These are phyloP conservation scores for Atkinsonella hypoxylon DNA, from an alignment of 2,329 filamentous ascomycete species.

Conservation along the genomic window DNA sequence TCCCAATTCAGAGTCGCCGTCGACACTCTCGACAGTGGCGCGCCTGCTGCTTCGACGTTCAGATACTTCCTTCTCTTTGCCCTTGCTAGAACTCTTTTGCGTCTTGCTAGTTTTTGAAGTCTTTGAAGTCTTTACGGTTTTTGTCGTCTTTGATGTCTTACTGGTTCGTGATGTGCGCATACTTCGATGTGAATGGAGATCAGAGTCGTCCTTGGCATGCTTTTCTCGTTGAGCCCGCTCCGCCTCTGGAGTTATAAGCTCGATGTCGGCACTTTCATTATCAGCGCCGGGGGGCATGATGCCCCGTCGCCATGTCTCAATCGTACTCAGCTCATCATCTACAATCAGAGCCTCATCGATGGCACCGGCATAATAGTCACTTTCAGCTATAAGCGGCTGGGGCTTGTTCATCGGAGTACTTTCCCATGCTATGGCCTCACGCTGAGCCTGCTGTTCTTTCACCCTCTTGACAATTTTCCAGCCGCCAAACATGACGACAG, in stretches of 20 bases:
- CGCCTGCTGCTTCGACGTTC: constrained; percentile 6
- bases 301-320: constrained; percentile 47
- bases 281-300: constrained; percentile 33
- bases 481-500: constrained; percentile 87
- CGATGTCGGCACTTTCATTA: constrained; percentile 37
- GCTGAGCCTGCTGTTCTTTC: constrained; percentile 26
- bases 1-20: constrained; percentile 24
- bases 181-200: constrained; percentile 25
- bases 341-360: constrained; percentile 46
- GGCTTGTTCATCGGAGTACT: constrained; percentile 13
- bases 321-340: constrained; percentile 45
- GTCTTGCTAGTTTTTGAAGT: constrained; percentile 9
- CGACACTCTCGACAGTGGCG: constrained; percentile 11
- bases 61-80: constrained; percentile 10
- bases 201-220: constrained; percentile 24
- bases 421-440: constrained; percentile 19
- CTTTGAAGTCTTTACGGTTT: constrained; percentile 15
- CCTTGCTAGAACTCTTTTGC: constrained; percentile 10
- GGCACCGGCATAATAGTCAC: constrained; percentile 19
- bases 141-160: constrained; percentile 15
- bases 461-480: constrained; percentile 97
- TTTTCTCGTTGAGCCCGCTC: constrained; percentile 31
- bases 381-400: constrained; percentile 16
- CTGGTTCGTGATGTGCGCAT: constrained; percentile 19
- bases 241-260: constrained; percentile 46